Conservation (phyloP, 208 protist species). For the Leishmania arabica region DNA sequence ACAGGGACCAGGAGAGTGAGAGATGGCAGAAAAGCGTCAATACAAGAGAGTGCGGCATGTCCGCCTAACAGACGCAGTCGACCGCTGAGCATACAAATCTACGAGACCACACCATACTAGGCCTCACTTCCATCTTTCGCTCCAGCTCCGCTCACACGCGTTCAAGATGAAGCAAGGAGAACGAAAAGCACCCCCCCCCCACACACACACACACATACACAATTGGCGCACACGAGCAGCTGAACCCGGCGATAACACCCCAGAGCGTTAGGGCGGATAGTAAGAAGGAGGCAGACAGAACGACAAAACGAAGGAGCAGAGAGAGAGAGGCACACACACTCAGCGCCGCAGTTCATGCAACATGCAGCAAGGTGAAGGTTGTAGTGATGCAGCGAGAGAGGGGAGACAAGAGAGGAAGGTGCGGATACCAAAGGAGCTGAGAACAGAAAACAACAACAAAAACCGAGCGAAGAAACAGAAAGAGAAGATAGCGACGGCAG, state of each 20-base stretch:
- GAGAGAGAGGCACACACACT: neutral
- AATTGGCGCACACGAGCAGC: neutral
- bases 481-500: too few species aligned
- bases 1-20: too few species aligned
- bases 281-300: neutral
- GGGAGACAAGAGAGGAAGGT: neutral
- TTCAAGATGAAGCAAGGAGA: neutral
- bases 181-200: neutral
- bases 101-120: neutral
- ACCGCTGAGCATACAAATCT: neutral
- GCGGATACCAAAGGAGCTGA: neutral
- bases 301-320: neutral
- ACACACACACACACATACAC: neutral
- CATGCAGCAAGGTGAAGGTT: neutral
- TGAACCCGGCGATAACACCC: neutral
- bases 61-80: neutral
- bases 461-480: too few species aligned
- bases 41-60: neutral
- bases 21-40: neutral
- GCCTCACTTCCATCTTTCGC: neutral
- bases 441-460: too few species aligned
- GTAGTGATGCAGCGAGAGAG: neutral
- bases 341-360: neutral
- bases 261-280: neutral
- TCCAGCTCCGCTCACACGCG: neutral